Evolutionary conservation across 2,329 filamentous ascomycete genomes (phyloP), one percentile per base, ranked within the genome.

Genomic region (Penicillium sp.): DNA sequence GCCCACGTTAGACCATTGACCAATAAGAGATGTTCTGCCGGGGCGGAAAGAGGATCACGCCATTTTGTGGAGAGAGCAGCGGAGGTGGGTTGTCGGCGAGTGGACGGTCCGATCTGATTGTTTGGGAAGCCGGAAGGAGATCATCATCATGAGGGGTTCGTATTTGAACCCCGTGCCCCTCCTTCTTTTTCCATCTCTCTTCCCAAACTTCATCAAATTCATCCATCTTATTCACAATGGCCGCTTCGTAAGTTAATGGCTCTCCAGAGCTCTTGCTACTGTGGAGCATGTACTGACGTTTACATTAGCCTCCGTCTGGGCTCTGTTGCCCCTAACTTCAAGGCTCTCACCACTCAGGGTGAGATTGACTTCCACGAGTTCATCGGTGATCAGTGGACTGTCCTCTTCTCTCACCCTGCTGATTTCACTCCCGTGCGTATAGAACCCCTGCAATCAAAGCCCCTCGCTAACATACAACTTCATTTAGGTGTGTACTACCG

Each of bases 401-500:
- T 89, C 59, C 80, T 89, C 62, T 89, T 89, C 80, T 88, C 85
- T 41, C 85, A 89, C 76, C 85, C 86, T 40, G 73, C 74, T 67
- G 92, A 97, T 78, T 97, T 90, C 82, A 97, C 92, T 6, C 92
- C 92, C 60, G 50, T 52, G 18, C 38, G 44, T 46, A 23, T 18
- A n/a, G 11, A 13, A n/a, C 5, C 14, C 13, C 6, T 7, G n/a
- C 32, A 23, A n/a, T 10, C 35, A 10, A 16, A 11, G 14, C 7
- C 13, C 23, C 9, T 16, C 7, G 11, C 19, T 46, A 34, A 46
- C 44, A 11, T 38, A 7, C 7, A 19, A 23, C 4, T 19, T n/a
- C 10, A 9, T 44, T 34, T 23, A 46, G 49, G 92, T 96, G 59
- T 97, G 92, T 82, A 97, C 92, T 67, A 97, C 91, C 54, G 92